A percentile compares a stretch with the other conserved stretches of the same genome.
Conservation (phyloP, 1,139 yeast genomes). For the Oligophagozyma castellii region DNA sequence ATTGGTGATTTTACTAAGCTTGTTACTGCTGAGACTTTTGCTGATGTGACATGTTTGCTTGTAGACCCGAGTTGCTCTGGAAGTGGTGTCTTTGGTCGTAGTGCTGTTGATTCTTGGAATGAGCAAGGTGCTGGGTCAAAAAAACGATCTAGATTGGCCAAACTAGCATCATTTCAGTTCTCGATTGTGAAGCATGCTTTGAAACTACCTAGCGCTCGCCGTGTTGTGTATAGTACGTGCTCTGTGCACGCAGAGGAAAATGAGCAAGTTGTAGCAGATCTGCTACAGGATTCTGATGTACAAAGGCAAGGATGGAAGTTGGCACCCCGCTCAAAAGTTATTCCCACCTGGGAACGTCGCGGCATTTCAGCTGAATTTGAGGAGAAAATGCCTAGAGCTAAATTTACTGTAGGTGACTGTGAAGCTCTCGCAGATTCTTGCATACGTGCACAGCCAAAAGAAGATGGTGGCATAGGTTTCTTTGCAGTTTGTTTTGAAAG, state of each 20-base stretch:
- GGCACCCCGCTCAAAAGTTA: constrained; percentile 45
- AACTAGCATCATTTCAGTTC: constrained; percentile 74
- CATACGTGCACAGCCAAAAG: constrained; percentile 69
- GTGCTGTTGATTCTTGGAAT: constrained; percentile 19
- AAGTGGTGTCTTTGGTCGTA: constrained; percentile 85
- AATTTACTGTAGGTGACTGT: constrained; percentile 23
- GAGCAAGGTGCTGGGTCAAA: constrained; percentile 13
- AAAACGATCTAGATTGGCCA: constrained; percentile 44
- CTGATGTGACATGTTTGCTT: constrained; percentile 60
- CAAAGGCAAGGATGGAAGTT: constrained; percentile 61
- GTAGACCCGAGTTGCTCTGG: constrained; percentile 98
- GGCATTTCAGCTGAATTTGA: constrained; percentile 60
- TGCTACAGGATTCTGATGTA: constrained; percentile 51
- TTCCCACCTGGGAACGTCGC: constrained; percentile 77
- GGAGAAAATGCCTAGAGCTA: constrained; percentile 32
- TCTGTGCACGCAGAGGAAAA: constrained; percentile 89
- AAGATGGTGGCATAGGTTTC: constrained; percentile 94
- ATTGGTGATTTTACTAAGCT: constrained; percentile 70
- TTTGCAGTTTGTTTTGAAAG: constrained; percentile 54
- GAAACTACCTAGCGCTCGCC: constrained; percentile 58
- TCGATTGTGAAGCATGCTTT: constrained; percentile 82
- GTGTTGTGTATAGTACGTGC: constrained; percentile 90
- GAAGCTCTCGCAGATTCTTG: constrained; percentile 66
- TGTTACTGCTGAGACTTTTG: constrained; percentile 43
- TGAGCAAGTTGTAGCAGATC: constrained; percentile 74